Conservation (phyloP, 257 asterid species). For the Lycium barbarum region DNA sequence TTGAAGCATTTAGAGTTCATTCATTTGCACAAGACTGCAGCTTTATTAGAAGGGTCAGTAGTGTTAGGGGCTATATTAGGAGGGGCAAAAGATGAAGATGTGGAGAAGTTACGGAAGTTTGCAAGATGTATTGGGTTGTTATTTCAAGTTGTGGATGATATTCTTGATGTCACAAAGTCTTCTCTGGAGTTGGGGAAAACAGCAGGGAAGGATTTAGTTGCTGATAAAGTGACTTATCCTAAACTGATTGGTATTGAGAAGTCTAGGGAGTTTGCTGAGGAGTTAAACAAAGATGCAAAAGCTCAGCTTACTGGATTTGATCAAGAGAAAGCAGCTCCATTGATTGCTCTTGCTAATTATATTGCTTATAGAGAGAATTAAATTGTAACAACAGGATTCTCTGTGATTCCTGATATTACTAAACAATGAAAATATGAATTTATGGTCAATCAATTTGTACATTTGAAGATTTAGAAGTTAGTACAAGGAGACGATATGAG, state of each 20-base stretch:
- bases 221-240: conserved; percentile 66
- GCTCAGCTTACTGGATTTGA: conserved; percentile 58
- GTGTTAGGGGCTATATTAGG: conserved; percentile 69
- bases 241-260: conserved; percentile 61
- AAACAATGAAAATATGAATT: background rate
- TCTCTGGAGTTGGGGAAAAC: conserved; percentile 66
- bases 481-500: background rate
- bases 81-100: conserved; percentile 51
- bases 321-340: conserved; percentile 50
- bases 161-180: conserved; percentile 69
- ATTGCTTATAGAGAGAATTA: conserved; percentile 63
- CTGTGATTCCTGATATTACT: background rate
- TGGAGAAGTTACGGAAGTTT: conserved; percentile 55
- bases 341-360: conserved; percentile 64
- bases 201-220: conserved; percentile 68
- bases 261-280: conserved; percentile 65
- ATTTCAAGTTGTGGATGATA: conserved; percentile 68
- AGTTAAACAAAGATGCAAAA: conserved; percentile 59
- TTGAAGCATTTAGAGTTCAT: conserved; percentile 59
- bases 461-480: background rate
- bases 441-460: background rate
- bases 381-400: conserved; percentile 9
- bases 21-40: conserved; percentile 68
- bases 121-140: conserved; percentile 60
- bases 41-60: conserved; percentile 58